Conservation (phyloP, 352 stramenopile genomes). For the Phytopythium chamaehyphon region DNA sequence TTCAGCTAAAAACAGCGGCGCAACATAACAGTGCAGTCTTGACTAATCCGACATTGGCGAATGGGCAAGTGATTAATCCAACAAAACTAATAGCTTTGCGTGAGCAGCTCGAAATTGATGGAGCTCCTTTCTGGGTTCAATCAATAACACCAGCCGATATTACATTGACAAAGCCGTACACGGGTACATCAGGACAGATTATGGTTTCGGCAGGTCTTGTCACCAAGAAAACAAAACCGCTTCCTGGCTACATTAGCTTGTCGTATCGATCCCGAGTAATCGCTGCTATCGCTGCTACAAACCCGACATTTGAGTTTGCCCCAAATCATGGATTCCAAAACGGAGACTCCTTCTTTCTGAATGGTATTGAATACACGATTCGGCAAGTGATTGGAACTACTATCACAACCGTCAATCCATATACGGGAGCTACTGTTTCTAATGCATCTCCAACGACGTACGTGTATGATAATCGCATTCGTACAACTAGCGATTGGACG, state of each 20-base stretch:
- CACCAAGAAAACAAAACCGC: slow-evolving; percentile 39
- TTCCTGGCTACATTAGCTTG: slow-evolving; percentile 51
- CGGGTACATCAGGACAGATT: slow-evolving; percentile 8
- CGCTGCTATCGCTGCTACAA: slow-evolving; percentile 21
- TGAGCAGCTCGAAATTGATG: slow-evolving; percentile 41
- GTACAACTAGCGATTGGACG: slow-evolving; percentile 53
- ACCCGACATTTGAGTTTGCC: slow-evolving; percentile 40
- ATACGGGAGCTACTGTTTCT: slow-evolving; percentile 27
- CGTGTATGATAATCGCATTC: slow-evolving; percentile 61
- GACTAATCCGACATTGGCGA: slow-evolving; percentile 31
- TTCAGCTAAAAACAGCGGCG: slow-evolving; percentile 43
- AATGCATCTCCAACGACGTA: slow-evolving; percentile 27
- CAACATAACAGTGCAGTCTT: slow-evolving; percentile 24
- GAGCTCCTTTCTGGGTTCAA: slow-evolving; percentile 31
- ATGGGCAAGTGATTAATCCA: slow-evolving; percentile 43
- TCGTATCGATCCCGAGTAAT: slow-evolving; percentile 39
- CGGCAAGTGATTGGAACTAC: slow-evolving; percentile 11
- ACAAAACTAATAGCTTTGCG: slow-evolving; percentile 58
- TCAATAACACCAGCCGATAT: slow-evolving; percentile 38
- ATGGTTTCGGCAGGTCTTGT: slow-evolving; percentile 41
- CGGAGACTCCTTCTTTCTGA: slow-evolving; percentile 36
- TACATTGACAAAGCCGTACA: slow-evolving; percentile 28
- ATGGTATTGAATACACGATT: slow-evolving; percentile 32
- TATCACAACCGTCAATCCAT: slow-evolving; percentile 32
- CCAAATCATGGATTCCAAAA: slow-evolving; percentile 29